These are phyloP conservation scores for Seminavis robusta DNA, from an alignment of 108 stramenopile species.

Conservation along the genomic window DNA sequence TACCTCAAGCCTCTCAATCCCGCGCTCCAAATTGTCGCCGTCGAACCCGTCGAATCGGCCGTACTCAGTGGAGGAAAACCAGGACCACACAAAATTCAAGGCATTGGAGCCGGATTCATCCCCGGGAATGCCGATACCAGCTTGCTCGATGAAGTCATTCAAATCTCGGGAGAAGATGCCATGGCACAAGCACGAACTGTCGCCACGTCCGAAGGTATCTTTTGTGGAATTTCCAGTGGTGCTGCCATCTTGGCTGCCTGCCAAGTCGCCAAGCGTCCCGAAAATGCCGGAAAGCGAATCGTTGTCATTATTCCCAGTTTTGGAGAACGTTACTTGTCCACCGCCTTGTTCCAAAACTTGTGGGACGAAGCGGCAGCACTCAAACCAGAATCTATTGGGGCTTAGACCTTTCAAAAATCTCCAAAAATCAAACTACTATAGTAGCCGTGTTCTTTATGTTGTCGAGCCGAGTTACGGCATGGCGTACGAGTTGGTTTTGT, in stretches of 20 bases:
- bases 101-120: slow-evolving; percentile 72
- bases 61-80: slow-evolving; percentile 56
- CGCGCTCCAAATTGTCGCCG: slow-evolving; percentile 56
- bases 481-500: no score
- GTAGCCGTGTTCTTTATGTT: no score
- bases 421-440: no score
- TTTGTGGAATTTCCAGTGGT: slow-evolving; percentile 62
- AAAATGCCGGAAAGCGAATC: slow-evolving; percentile 64
- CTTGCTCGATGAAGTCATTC: slow-evolving; percentile 67
- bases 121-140: slow-evolving; percentile 60
- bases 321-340: slow-evolving; percentile 80
- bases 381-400: slow-evolving; percentile 61
- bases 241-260: slow-evolving; percentile 72
- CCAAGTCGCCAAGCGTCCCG: slow-evolving; percentile 64
- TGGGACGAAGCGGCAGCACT: slow-evolving; percentile 84
- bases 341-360: slow-evolving; percentile 85
- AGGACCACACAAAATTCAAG: slow-evolving; percentile 80
- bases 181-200: slow-evolving; percentile 55
- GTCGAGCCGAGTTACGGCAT: no score
- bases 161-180: slow-evolving; percentile 62
- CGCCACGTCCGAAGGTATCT: slow-evolving; percentile 59
- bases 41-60: slow-evolving; percentile 68
- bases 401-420: no score
- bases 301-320: slow-evolving; percentile 75
- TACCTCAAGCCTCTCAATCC: slow-evolving; percentile 70